Evolutionary conservation across 2,329 filamentous ascomycete species (phyloP), one percentile per base, ranked within the genome.

Genomic region (Parascedosporium putredinis): DNA sequence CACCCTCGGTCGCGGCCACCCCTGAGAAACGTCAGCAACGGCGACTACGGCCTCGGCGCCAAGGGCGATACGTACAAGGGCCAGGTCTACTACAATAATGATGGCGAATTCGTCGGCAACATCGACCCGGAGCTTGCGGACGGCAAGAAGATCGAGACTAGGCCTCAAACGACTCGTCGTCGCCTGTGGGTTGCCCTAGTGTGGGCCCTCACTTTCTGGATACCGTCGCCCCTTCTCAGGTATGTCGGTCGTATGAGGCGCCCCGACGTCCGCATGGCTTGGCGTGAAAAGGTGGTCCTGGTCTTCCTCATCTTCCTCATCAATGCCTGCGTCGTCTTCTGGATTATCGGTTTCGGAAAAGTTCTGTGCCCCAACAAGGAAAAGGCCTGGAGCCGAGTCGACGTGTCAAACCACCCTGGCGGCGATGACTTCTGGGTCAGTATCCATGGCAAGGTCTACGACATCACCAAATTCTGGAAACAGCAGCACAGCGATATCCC

Each of bases 231-330:
- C 45, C 56, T 86, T 2, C 79, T 98, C 14, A 78, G 78, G n/a
- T 84, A 75, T 52, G 61, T 97, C 51, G 93, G 93, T 27, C 86
- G 91, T 20, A 98, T 98, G 93, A 94, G 95, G 69, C 83, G 93
- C 50, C 93, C 90, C 2, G 93, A 98, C 67, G 88, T 98, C 7
- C 86, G 93, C 23, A 86, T 96, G 80, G 93, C 93, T 0, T 98
- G 93, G 93, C 80, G 93, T 66, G 93, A 98, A 62, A 98, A 98
- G 67, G 47, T 98, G 9, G 84, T 93, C 0, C 72, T 98, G 9
- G 81, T 90, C 44, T 72, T 86, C 52, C 59, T 95, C 48, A 97
- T 98, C 57, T 63, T 86, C 25, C 59, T 98, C 10, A 67, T 95
- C 56, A 98, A 98, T 66, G 88, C 63, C 34, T 61, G 79, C 24